These are phyloP conservation scores for Hemileia vastatrix DNA, from an alignment of 1,284 basidiomycete species.

Conservation along the genomic window DNA sequence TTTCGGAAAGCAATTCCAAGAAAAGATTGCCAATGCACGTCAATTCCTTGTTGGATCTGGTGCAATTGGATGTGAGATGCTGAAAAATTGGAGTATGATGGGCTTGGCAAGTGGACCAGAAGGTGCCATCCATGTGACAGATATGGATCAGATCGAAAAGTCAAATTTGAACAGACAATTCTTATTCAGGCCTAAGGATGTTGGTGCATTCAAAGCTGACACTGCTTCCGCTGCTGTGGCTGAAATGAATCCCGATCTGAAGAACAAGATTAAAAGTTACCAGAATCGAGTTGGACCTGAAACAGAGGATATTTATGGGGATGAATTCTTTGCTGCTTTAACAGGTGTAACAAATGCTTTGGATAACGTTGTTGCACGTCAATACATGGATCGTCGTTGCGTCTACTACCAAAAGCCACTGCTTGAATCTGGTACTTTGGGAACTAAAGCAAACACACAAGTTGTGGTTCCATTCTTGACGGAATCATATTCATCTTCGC, in stretches of 20 bases:
- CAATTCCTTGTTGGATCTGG: slow-evolving; percentile 97
- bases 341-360: slow-evolving; percentile 98
- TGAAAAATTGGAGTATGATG: slow-evolving; percentile 99
- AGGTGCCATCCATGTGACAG: slow-evolving; percentile 85
- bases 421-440: slow-evolving; percentile 93
- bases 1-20: slow-evolving; percentile 84
- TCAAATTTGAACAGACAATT: slow-evolving; percentile 98
- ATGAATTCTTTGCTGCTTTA: slow-evolving; percentile 74
- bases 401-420: slow-evolving; percentile 95
- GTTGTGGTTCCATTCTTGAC: slow-evolving; percentile 90
- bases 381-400: slow-evolving; percentile 98
- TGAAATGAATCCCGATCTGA: slow-evolving; percentile 90
- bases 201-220: slow-evolving; percentile 96
- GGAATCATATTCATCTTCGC: slow-evolving; percentile 94
- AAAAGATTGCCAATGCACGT: slow-evolving; percentile 76
- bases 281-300: slow-evolving; percentile 89
- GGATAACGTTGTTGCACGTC: slow-evolving; percentile 88
- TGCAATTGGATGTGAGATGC: slow-evolving; percentile 98
- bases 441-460: slow-evolving; percentile 97
- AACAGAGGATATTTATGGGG: slow-evolving; percentile 87
- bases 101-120: slow-evolving; percentile 73
- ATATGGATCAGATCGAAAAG: slow-evolving; percentile 99
- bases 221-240: slow-evolving; percentile 83
- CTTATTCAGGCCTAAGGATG: slow-evolving; percentile 90
- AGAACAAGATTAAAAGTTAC: slow-evolving; percentile 74